Evolutionary conservation across 2,329 filamentous ascomycete genomes (phyloP), one percentile per base, ranked within the genome.

Genomic region (Coniochaeta hoffmannii): DNA sequence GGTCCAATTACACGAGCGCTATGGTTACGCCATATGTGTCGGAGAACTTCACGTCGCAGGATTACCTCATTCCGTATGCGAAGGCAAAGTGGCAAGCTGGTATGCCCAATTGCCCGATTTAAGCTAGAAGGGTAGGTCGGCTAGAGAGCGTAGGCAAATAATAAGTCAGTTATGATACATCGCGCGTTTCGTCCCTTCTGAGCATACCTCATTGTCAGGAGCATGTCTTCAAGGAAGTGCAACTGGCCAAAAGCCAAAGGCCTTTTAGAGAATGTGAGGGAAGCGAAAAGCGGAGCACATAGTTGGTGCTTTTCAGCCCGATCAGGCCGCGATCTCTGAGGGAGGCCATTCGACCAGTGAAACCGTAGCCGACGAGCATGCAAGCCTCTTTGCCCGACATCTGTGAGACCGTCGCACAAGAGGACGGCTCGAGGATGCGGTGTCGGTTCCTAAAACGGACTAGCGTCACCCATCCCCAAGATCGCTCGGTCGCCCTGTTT

Each of bases 21-120:
- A 65, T 69, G 58, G 69, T 74, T 4, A 61, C 63, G 28, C 70
- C 70, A 55, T 76, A 76, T 52, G 66, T 75, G 49, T 65, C 68
- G 56, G 66, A 67, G 53, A 69, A 69, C 56, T 74, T 73, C 57
- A 71, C 66, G 3, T 70, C 70, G 11, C 70, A 67, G 58, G 71
- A 74, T 50, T 73, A 72, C 56, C 63, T 75, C 53, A 64, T 71
- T 7, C 65, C 70, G 17, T 76, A 72, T 55, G 68, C 71, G 10
- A 63, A 70, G 63, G 59, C 67, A 26, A 65, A 65, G 22, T 76
- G 73, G 65, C 68, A 71, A 54, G 63, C 65, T 2, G 66, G 68
- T 9, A 56, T 68, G 53, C 62, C 69, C 7, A 65, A 72, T 56
- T 76, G 73, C 57, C 65, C 69, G 0, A 61, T 64, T 12, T 61